Percentiles rank a stretch among this genome's conserved stretches.
Conservation (phyloP, 805 yeast genomes). For the Pichia heedii region DNA sequence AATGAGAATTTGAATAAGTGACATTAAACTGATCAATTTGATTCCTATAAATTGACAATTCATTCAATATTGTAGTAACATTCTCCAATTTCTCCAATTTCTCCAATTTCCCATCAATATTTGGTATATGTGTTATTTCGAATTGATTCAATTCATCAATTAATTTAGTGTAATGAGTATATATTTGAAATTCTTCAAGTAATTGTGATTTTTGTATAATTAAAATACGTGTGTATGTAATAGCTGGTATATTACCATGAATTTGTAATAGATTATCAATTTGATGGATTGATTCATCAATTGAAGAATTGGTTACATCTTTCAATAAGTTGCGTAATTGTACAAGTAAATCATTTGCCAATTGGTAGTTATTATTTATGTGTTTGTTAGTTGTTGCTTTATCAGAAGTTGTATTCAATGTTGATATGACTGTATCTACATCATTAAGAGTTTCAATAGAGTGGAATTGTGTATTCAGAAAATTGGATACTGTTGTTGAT, state of each 20-base stretch:
- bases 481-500: neutral
- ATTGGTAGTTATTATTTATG: neutral
- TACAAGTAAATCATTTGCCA: neutral
- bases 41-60: neutral
- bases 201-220: constrained; percentile 6
- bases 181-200: neutral
- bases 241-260: constrained; percentile 8
- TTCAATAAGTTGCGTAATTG: neutral
- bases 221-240: constrained; percentile 9
- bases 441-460: neutral
- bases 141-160: neutral
- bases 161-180: neutral
- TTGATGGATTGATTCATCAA: neutral
- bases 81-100: neutral
- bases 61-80: neutral
- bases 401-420: too few species aligned
- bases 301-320: too few species aligned
- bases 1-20: neutral
- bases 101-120: constrained; percentile 8
- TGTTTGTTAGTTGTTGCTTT: neutral
- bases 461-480: constrained; percentile 1
- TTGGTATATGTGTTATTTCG: too few species aligned
- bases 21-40: neutral
- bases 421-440: constrained; percentile 1
- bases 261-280: constrained; percentile 3